Evolutionary conservation across 495 filamentous ascomycete species (phyloP).

Genomic region (Elaphomyces granulatus): DNA sequence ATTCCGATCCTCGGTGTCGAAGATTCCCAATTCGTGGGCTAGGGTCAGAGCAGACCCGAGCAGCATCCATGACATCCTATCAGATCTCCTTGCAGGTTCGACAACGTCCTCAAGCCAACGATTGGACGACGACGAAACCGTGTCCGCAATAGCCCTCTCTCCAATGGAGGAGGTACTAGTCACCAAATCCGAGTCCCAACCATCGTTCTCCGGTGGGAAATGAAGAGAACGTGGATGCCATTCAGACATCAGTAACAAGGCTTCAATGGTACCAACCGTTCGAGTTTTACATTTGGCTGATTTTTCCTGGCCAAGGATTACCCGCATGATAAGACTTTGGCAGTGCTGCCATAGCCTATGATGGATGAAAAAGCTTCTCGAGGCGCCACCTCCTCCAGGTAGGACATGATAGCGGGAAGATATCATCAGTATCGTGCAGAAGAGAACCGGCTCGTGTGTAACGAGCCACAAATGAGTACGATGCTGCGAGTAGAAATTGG

Average conservation of each 20-base stretch:
- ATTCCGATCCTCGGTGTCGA: conserved; percentile 27
- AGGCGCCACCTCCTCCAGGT: conserved; percentile 36
- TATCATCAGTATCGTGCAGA: conserved; percentile 38
- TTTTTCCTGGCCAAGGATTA: conserved; percentile 38
- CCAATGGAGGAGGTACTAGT: conserved; percentile 1
- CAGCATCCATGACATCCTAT: conserved; percentile 45
- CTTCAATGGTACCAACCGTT: conserved; percentile 38
- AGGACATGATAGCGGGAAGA: conserved; percentile 39
- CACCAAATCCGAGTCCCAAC: conserved; percentile 33
- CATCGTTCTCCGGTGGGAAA: conserved; percentile 37
- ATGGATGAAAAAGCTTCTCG: conserved; percentile 40
- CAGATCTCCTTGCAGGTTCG: conserved; percentile 37
- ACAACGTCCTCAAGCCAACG: conserved; percentile 35
- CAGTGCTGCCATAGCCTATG: conserved; percentile 40
- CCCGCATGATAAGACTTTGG: conserved; percentile 35
- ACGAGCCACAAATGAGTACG: conserved; percentile 30
- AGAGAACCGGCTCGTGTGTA: conserved; percentile 34
- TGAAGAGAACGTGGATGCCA: conserved; percentile 42
- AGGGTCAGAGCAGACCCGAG: conserved; percentile 38
- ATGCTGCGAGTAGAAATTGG: conserved; percentile 35
- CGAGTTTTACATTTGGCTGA: conserved; percentile 29
- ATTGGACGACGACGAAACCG: conserved; percentile 16
- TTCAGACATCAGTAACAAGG: conserved; percentile 38
- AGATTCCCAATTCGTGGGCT: conserved; percentile 36
- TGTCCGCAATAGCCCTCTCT: conserved; percentile 6